Evolutionary conservation across 78 protist species (phyloP), one percentile per base, ranked within the genome.

Genomic region (Mantamonas sphyraenae): DNA sequence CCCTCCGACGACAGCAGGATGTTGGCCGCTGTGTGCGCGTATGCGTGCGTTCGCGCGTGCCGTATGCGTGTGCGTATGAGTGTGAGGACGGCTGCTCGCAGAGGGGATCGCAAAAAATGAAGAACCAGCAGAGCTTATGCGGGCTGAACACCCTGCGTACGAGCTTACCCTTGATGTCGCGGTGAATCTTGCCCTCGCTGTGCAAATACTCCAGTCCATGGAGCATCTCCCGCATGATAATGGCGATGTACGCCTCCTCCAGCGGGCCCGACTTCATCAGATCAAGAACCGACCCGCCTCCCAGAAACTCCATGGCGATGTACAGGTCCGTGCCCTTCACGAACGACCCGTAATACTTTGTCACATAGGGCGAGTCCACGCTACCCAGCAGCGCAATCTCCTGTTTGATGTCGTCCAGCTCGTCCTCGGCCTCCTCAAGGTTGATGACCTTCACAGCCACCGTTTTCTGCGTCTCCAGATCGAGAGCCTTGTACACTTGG

Each of bases 221-320:
- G 28, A 93, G 74, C 24, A 80, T 31, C 73, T 96, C 98, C 34
- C 89, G 62, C 31, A 95, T 40, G 40, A 96, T 91, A 66, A 89
- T 65, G 22, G 91, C 88, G 26, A 95, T 88, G 31, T 82, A 33
- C 9, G 26, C 33, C 73, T 95, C 99, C 20, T 77, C 87, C 16
- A 92, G 30, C 33, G 79, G 80, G 28, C 81, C 82, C 19, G 85
- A 79, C 20, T 83, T 77, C 81, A 87, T 71, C 86, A 90, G 50
- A 67, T 90, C 99, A 1, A 71, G 72, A 1, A 88, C 93, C 9
- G 93, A 89, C 33, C 99, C 97, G 38, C 96, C 97, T 0, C 79
- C 91, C 28, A 93, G 74, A 45, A 43, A 94, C 75, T 96, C 99
- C 98, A 94, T 95, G 22, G 93, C 73, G 28, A 96, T 95, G 95